Percentiles rank a stretch among this genome's conserved stretches.
phyloP scores from a whole-genome alignment of 331 rosid species.

The Cucumis variabilis region DNA sequence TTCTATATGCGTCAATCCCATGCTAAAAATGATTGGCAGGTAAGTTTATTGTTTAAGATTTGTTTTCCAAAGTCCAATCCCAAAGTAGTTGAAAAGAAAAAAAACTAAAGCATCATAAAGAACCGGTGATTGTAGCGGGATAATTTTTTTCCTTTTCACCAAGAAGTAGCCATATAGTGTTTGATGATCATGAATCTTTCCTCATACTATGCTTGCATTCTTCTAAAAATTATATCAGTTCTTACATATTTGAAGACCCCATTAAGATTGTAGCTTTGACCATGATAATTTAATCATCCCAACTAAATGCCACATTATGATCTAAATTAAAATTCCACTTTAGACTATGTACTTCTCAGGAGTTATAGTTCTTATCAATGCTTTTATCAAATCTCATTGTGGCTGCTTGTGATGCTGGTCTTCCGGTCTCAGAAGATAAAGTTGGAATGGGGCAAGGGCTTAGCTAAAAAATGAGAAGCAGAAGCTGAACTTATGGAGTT shows the following conservation, averaged over 20 bases:
- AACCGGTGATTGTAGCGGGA: not conserved
- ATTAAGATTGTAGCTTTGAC: not conserved
- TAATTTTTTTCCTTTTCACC: not conserved
- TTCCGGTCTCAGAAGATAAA: conserved; percentile 64
- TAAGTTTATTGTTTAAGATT: conserved; percentile 19
- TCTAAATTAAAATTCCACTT: not conserved
- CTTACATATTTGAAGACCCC: not conserved
- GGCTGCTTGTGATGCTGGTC: conserved; percentile 13
- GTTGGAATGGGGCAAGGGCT: conserved; percentile 97
- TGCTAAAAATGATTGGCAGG: conserved; percentile 68
- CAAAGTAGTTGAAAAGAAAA: not conserved
- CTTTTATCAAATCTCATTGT: conserved; percentile 11
- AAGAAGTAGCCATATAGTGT: not conserved
- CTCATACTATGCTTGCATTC: not conserved
- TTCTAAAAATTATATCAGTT: not conserved
- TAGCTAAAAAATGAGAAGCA: conserved; percentile 93
- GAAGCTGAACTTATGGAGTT: conserved; percentile 81
- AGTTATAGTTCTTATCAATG: conserved; percentile 42
- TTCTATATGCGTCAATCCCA: conserved; percentile 59
- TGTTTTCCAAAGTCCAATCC: not conserved
- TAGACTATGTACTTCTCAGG: conserved; percentile 46
- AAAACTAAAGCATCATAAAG: not conserved
- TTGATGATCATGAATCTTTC: not conserved
- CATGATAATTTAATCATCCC: not conserved
- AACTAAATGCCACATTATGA: not conserved